Evolutionary conservation across 2,329 filamentous ascomycete species (phyloP).

Genomic region (Myotisia sp.): DNA sequence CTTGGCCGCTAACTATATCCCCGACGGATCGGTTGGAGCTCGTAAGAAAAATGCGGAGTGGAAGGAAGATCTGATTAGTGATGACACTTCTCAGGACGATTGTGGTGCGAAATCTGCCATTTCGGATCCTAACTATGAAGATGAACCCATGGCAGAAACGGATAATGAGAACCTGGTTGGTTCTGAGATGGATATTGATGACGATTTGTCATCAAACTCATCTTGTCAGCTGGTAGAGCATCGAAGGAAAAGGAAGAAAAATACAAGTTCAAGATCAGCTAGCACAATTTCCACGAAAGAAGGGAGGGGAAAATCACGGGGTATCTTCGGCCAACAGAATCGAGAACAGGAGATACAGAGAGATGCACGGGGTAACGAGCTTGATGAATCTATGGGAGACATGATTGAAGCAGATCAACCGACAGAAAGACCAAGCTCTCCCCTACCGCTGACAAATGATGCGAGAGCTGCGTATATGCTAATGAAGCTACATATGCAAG

Average conservation of each 20-base stretch:
- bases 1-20: too few relatives aligned
- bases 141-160: not conserved
- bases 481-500: conserved; percentile 23
- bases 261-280: not conserved
- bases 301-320: not conserved
- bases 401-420: not conserved
- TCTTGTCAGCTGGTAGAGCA: not conserved
- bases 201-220: not conserved
- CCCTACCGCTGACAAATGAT: conserved; percentile 15
- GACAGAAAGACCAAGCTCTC: conserved; percentile 15
- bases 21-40: too few relatives aligned
- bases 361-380: not conserved
- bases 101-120: not conserved
- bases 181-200: not conserved
- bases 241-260: not conserved
- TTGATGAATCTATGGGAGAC: too few relatives aligned
- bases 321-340: too few relatives aligned
- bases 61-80: too few relatives aligned
- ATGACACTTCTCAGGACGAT: not conserved
- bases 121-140: not conserved
- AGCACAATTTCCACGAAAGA: not conserved
- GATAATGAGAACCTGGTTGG: not conserved
- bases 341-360: not conserved
- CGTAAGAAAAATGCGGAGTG: too few relatives aligned
- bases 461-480: conserved; percentile 27